Conservation (phyloP, 2,329 filamentous ascomycete genomes). For the Aspergillus sp. region DNA sequence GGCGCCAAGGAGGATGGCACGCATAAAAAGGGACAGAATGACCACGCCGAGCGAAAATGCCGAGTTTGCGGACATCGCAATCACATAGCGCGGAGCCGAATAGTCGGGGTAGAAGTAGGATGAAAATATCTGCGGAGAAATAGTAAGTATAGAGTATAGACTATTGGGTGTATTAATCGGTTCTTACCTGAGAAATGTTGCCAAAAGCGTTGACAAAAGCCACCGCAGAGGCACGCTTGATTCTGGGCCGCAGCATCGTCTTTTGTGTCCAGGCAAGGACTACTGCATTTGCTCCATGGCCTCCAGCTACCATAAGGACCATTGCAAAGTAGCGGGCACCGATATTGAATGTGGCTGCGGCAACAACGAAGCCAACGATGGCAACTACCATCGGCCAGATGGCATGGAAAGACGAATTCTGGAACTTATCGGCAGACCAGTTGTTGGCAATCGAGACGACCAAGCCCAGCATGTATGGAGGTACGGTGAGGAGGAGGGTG, state of each 20-base stretch:
- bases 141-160: neutral
- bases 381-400: neutral
- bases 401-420: neutral
- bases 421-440: neutral
- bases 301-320: neutral
- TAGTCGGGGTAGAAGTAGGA: neutral
- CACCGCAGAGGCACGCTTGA: slow-evolving; percentile 1
- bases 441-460: neutral
- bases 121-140: neutral
- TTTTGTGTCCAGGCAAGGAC: slow-evolving; percentile 1
- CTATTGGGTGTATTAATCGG: too few relatives aligned
- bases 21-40: neutral
- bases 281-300: neutral
- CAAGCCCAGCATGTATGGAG: neutral
- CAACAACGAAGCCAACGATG: neutral
- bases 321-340: neutral
- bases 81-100: neutral
- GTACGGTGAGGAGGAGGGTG: neutral
- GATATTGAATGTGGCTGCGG: neutral
- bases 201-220: slow-evolving; percentile 1
- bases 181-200: neutral
- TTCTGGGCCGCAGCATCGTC: slow-evolving; percentile 2
- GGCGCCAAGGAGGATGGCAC: neutral
- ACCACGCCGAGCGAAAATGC: neutral
- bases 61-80: neutral